These are phyloP conservation scores for Elymus sibiricus DNA, from an alignment of 176 grass and related monocot genomes.

Conservation along the genomic window DNA sequence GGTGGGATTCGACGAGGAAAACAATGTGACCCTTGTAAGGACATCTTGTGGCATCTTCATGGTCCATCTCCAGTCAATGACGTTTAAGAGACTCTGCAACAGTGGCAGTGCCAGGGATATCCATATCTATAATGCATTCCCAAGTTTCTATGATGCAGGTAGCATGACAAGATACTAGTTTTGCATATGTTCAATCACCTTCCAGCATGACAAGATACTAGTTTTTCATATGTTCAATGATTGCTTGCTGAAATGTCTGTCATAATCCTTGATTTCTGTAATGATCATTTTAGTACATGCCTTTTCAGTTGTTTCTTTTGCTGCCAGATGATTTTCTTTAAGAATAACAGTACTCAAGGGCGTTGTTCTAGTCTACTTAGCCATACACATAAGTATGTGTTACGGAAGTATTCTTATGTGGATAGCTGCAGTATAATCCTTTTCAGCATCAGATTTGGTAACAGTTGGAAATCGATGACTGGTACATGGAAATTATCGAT, in stretches of 20 bases:
- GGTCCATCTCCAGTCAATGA: neutral
- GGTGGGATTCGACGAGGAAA: slow-evolving; percentile 8
- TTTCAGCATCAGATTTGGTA: neutral
- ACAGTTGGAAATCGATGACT: neutral
- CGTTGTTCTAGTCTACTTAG: neutral
- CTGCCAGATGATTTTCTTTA: neutral
- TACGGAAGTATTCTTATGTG: neutral
- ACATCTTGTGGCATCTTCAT: neutral
- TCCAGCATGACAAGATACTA: neutral
- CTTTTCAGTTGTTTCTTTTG: neutral
- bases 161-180: neutral
- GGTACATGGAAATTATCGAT: neutral
- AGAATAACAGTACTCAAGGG: neutral
- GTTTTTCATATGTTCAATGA: neutral
- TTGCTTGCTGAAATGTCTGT: neutral
- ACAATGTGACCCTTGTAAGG: slow-evolving; percentile 6
- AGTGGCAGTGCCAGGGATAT: neutral
- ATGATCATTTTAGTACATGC: neutral
- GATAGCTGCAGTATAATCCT: neutral
- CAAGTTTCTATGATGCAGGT: slow-evolving; percentile 7
- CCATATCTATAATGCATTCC: neutral
- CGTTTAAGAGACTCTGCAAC: slow-evolving; percentile 12
- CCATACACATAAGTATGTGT: neutral
- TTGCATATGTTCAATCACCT: neutral
- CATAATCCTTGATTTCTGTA: neutral